Conservation (phyloP, 805 yeast species). For the Candida ficus region DNA sequence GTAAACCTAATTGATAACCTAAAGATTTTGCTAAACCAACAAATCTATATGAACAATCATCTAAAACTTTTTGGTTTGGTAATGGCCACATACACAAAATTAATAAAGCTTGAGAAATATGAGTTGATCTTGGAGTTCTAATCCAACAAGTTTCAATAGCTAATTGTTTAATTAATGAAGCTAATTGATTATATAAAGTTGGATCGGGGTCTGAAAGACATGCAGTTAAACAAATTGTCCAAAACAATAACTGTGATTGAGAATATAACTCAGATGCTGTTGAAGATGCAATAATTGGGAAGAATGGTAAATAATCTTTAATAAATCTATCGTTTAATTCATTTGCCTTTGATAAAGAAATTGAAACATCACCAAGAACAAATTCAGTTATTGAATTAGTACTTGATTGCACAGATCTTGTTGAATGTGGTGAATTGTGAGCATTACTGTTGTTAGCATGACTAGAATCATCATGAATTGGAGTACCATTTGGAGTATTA, state of each 20-base stretch:
- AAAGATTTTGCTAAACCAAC: conserved; percentile 81
- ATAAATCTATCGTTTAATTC: conserved; percentile 69
- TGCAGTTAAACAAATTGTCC: conserved; percentile 88
- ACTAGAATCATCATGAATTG: conserved; percentile 2
- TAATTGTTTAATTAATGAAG: conserved; percentile 74
- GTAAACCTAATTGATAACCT: conserved; percentile 83
- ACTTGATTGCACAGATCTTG: conserved; percentile 20
- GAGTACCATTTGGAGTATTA: conserved; percentile 21
- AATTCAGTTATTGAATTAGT: conserved; percentile 49
- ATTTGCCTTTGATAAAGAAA: conserved; percentile 63
- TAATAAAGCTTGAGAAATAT: conserved; percentile 83
- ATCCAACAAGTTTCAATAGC: conserved; percentile 94
- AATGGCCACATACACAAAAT: conserved; percentile 89
- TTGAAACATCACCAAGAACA: conserved; percentile 66
- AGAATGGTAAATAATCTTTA: conserved; percentile 60
- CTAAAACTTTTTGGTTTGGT: conserved; percentile 87
- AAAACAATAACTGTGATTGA: conserved; percentile 79
- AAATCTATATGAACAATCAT: conserved; percentile 87
- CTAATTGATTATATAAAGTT: conserved; percentile 64
- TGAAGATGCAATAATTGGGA: conserved; percentile 72
- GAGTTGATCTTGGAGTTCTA: conserved; percentile 88
- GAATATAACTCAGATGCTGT: conserved; percentile 73
- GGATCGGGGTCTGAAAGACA: conserved; percentile 87
- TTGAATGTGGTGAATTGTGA: conserved; percentile 19
- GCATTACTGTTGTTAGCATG: not conserved